phyloP scores from a whole-genome alignment of 768 basidiomycete species.

The Xerocomellus chrysenteron region DNA sequence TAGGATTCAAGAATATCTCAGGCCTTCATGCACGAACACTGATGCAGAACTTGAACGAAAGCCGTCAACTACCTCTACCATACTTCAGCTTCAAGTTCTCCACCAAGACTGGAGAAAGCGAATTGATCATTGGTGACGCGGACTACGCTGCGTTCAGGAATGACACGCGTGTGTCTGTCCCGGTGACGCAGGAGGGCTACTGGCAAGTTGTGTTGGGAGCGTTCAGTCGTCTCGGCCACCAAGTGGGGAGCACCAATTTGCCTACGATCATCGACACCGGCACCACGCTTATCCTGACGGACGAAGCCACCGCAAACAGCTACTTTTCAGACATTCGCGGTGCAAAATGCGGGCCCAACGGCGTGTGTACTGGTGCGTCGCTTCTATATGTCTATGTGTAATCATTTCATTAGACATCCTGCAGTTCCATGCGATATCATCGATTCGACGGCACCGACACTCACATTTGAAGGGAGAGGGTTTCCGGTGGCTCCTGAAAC shows the following conservation, averaged over 20 bases:
- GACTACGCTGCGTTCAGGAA: slow-evolving; percentile 50
- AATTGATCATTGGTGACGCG: slow-evolving; percentile 28
- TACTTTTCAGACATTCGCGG: slow-evolving; percentile 28
- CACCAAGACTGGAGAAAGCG: slow-evolving; percentile 14
- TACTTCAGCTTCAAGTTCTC: slow-evolving; percentile 50
- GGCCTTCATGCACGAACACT: slow-evolving; percentile 31
- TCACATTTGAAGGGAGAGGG: slow-evolving; percentile 36
- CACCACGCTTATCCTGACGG: slow-evolving; percentile 24
- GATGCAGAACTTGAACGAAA: slow-evolving; percentile 42
- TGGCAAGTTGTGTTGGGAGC: slow-evolving; percentile 36
- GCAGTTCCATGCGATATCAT: slow-evolving; percentile 21
- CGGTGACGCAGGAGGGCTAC: slow-evolving; percentile 30
- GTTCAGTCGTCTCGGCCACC: slow-evolving; percentile 1
- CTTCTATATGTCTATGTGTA: not conserved
- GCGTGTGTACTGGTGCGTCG: slow-evolving; percentile 33
- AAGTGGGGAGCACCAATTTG: not conserved
- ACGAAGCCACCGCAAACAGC: slow-evolving; percentile 12
- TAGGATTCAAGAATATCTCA: slow-evolving; percentile 41
- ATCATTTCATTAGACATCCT: not conserved
- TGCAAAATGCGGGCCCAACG: slow-evolving; percentile 10
- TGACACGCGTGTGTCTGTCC: slow-evolving; percentile 38
- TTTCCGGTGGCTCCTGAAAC: slow-evolving; percentile 33
- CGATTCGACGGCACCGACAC: slow-evolving; percentile 15
- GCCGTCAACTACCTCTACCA: slow-evolving; percentile 12
- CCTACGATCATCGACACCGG: slow-evolving; percentile 36